Evolutionary conservation across 306 rosid genomes (phyloP).

Genomic region (Abrus precatorius): DNA sequence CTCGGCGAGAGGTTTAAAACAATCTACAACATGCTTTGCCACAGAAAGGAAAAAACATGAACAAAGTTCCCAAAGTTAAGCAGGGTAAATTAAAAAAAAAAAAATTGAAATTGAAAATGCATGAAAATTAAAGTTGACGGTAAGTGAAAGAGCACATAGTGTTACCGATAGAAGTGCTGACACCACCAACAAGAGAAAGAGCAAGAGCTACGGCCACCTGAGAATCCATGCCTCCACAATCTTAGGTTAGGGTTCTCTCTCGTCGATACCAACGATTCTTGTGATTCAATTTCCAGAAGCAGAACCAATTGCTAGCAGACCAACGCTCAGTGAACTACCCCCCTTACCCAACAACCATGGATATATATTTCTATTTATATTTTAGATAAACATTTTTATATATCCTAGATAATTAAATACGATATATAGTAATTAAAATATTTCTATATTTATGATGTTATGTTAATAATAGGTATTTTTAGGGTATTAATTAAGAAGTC

Average conservation of each 20-base stretch:
- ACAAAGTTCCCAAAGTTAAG: not conserved
- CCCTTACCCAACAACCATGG: not conserved
- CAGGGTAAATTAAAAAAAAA: not conserved
- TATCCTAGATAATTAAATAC: too few relatives aligned
- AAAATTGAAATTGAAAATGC: constrained; percentile 35
- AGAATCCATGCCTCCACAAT: constrained; percentile 68
- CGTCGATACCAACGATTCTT: not conserved
- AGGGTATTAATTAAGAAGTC: too few relatives aligned
- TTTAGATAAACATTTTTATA: not conserved
- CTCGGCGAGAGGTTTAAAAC: not conserved
- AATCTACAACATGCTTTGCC: not conserved
- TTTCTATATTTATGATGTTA: not conserved
- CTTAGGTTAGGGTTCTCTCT: constrained; percentile 28
- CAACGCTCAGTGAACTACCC: not conserved
- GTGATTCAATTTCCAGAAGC: not conserved
- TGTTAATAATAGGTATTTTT: not conserved
- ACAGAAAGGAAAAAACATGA: not conserved
- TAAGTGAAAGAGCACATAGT: not conserved
- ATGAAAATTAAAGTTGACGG: not conserved
- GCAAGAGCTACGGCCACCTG: constrained; percentile 89
- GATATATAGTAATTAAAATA: too few relatives aligned
- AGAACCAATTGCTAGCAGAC: not conserved
- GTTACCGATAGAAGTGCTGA: constrained; percentile 90
- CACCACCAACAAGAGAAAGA: constrained; percentile 92
- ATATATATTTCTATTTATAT: not conserved